Percentiles rank a stretch among this genome's conserved stretches.
Conservation (phyloP, 805 yeast genomes). For the Geotrichum ghanense region DNA sequence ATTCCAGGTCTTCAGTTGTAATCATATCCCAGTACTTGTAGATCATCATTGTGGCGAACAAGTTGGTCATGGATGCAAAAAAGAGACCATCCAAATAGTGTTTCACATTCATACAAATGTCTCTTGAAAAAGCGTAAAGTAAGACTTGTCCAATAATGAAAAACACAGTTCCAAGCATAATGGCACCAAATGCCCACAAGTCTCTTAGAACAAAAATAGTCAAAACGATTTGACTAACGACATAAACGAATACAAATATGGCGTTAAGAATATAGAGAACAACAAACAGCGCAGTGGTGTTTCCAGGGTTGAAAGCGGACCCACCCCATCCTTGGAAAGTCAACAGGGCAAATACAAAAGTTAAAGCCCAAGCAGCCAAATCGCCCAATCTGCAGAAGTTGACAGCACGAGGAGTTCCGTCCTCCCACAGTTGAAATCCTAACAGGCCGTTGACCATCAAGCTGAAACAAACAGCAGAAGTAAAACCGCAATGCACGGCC, state of each 20-base stretch:
- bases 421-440: constrained; percentile 91
- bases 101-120: constrained; percentile 56
- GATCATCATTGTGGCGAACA: constrained; percentile 85
- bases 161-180: constrained; percentile 56
- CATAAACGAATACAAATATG: constrained; percentile 47
- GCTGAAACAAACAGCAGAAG: constrained; percentile 60
- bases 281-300: constrained; percentile 60
- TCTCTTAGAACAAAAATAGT: constrained; percentile 58
- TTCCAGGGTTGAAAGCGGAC: constrained; percentile 32
- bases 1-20: constrained; percentile 89
- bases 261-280: constrained; percentile 66
- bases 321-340: constrained; percentile 42
- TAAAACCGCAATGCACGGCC: constrained; percentile 63
- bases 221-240: constrained; percentile 55
- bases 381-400: constrained; percentile 41
- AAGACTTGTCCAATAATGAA: constrained; percentile 74
- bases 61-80: constrained; percentile 69
- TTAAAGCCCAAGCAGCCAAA: constrained; percentile 45
- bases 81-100: constrained; percentile 90
- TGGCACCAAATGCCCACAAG: constrained; percentile 87
- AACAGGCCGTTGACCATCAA: constrained; percentile 64
- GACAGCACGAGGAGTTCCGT: constrained; percentile 66
- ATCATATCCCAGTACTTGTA: constrained; percentile 96
- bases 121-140: constrained; percentile 53
- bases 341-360: constrained; percentile 55